phyloP scores from a whole-genome alignment of 169 alveolate species.

The Plasmodium vinckei region DNA sequence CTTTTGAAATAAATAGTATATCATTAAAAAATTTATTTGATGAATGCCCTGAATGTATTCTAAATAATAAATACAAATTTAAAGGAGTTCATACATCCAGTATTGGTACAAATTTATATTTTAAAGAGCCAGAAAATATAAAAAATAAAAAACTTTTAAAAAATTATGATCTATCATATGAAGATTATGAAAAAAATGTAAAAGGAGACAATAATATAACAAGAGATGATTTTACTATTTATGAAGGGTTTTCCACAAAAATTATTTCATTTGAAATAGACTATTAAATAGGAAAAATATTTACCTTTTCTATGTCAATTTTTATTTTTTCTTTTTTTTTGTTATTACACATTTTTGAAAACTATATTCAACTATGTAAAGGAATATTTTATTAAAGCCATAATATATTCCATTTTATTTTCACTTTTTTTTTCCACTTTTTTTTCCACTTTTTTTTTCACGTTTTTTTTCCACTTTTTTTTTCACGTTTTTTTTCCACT shows the following conservation, averaged over 20 bases:
- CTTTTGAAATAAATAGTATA: constrained; percentile 49
- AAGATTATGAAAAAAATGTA: constrained; percentile 13
- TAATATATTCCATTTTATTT: too few species aligned
- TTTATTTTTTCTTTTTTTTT: too few species aligned
- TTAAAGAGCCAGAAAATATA: constrained; percentile 55
- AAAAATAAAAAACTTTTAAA: constrained; percentile 25
- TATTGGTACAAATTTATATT: constrained; percentile 67
- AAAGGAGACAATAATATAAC: constrained; percentile 38
- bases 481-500: too few species aligned
- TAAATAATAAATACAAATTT: constrained; percentile 67
- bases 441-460: too few species aligned
- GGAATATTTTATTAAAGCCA: too few species aligned
- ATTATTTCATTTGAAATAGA: constrained; percentile 69
- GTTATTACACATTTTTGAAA: too few species aligned
- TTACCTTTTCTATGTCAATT: too few species aligned
- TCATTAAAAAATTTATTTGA: constrained; percentile 50
- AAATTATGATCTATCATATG: constrained; percentile 15
- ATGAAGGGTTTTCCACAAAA: constrained; percentile 64
- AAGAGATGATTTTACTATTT: constrained; percentile 51
- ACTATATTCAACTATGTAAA: too few species aligned
- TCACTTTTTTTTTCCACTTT: too few species aligned
- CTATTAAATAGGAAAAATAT: constrained; percentile 5
- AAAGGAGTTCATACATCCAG: constrained; percentile 72
- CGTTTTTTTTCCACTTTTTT: too few species aligned
- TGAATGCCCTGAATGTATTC: constrained; percentile 55